A percentile compares a stretch with the other conserved stretches of the same genome.
Conservation (phyloP, 768 basidiomycete species). For the Ramaria sp. region DNA sequence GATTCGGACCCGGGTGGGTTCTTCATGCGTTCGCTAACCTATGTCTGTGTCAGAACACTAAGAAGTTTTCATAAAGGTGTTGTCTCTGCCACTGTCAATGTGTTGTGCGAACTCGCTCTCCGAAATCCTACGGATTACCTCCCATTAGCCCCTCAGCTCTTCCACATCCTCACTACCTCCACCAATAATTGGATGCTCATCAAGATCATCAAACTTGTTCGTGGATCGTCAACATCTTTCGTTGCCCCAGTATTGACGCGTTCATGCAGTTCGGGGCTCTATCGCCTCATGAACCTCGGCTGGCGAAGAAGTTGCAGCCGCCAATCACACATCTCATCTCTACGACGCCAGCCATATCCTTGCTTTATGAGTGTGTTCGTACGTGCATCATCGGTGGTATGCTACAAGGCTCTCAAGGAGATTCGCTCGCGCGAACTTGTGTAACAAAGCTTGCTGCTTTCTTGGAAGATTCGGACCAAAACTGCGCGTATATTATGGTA, state of each 20-base stretch:
- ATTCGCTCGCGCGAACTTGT: conserved; percentile 74
- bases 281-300: conserved; percentile 82
- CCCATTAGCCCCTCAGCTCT: conserved; percentile 81
- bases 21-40: neutral
- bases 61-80: conserved; percentile 46
- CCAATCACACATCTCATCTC: conserved; percentile 94
- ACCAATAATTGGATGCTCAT: conserved; percentile 99
- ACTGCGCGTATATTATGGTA: conserved; percentile 44
- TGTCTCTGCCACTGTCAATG: conserved; percentile 88
- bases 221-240: conserved; percentile 11
- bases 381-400: conserved; percentile 97
- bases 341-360: conserved; percentile 88
- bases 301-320: conserved; percentile 88
- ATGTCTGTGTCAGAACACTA: neutral
- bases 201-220: conserved; percentile 92
- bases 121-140: conserved; percentile 73
- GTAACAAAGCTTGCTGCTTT: conserved; percentile 91
- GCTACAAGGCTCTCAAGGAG: conserved; percentile 70
- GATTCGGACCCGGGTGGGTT: conserved; percentile 60
- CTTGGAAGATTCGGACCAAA: conserved; percentile 89
- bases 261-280: conserved; percentile 77
- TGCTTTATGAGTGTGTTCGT: conserved; percentile 96
- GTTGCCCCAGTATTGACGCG: neutral
- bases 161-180: conserved; percentile 85
- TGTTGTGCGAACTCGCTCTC: conserved; percentile 85